These are phyloP conservation scores for Phaeoacremonium minimum DNA, from an alignment of 2,329 filamentous ascomycete genomes.

Conservation along the genomic window DNA sequence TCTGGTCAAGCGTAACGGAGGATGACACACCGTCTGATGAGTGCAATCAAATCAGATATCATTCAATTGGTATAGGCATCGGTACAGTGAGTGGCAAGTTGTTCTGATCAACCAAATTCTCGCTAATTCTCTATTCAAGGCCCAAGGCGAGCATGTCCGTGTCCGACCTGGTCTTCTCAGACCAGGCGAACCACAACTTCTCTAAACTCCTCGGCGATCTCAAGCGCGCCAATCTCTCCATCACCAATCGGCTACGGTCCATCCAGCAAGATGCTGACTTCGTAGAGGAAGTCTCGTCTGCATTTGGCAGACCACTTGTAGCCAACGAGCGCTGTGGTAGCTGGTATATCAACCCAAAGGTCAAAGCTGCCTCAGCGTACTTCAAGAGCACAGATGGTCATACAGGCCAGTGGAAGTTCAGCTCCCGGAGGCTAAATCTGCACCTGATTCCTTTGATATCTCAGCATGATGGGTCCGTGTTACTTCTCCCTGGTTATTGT, in stretches of 20 bases:
- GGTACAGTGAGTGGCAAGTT: too few species aligned
- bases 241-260: slow-evolving; percentile 76
- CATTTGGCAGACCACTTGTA: slow-evolving; percentile 64
- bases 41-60: too few species aligned
- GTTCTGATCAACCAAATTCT: too few species aligned
- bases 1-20: too few species aligned
- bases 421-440: slow-evolving; percentile 76
- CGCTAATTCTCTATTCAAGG: too few species aligned
- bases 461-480: slow-evolving; percentile 58
- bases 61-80: too few species aligned
- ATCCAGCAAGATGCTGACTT: slow-evolving; percentile 75
- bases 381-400: slow-evolving; percentile 99
- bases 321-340: slow-evolving; percentile 94
- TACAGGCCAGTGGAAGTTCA: slow-evolving; percentile 86
- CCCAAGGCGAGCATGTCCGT: slow-evolving; percentile 15
- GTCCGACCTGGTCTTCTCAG: slow-evolving; percentile 43
- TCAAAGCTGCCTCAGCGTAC: slow-evolving; percentile 73
- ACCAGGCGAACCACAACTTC: slow-evolving; percentile 58
- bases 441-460: slow-evolving; percentile 70
- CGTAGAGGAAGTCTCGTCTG: slow-evolving; percentile 55
- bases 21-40: too few species aligned
- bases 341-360: slow-evolving; percentile 75
- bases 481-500: neutral
- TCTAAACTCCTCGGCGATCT: slow-evolving; percentile 67
- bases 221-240: slow-evolving; percentile 70